Evolutionary conservation across 176 grass and related monocot genomes (phyloP), one percentile per base, ranked within the genome.

Genomic region (Bromus sterilis): DNA sequence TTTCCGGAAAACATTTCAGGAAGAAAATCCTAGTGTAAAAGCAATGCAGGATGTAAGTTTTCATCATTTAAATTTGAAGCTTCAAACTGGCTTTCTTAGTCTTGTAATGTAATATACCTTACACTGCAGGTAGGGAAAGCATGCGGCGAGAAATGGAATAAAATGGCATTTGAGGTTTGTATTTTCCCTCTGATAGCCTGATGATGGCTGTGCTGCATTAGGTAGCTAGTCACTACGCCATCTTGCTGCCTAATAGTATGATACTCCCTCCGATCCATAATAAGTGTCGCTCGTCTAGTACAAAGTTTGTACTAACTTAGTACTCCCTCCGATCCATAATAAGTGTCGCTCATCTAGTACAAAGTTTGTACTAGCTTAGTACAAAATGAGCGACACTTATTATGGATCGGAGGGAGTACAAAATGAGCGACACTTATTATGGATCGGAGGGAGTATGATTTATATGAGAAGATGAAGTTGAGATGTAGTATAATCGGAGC

Each of bases 81-180:
- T 65, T 87, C 40, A 57, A 65, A 66, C 31, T 67, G 83, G 72
- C 56, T 61, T 74, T 61, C 36, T 16, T 62, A 43, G 39, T 84
- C 48, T 76, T 56, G 62, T 84, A 76, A 88, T 56, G 42, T 80
- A 70, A 88, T 76, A 68, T 69, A 41, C 56, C 55, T 69, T 80
- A n/a, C 40, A 41, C 71, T 75, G 18, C 87, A 98, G 92, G 83
- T 98, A 89, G 96, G 96, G 37, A 98, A 93, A 82, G 93, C 90
- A 66, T 95, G 96, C 1, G 96, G 93, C 1, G 82, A 90, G 81
- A 99, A 95, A 87, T 99, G 93, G 92, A 99, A 91, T 80, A 89
- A 80, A 69, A 89, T 99, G 81, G 29, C 86, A 80, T 98, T 98
- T 82, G 92, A 98, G 92, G 95, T 98, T 81, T 43, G 86, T 77